Conservation (phyloP, 1,284 basidiomycete species). For the Vanrija humicola region DNA sequence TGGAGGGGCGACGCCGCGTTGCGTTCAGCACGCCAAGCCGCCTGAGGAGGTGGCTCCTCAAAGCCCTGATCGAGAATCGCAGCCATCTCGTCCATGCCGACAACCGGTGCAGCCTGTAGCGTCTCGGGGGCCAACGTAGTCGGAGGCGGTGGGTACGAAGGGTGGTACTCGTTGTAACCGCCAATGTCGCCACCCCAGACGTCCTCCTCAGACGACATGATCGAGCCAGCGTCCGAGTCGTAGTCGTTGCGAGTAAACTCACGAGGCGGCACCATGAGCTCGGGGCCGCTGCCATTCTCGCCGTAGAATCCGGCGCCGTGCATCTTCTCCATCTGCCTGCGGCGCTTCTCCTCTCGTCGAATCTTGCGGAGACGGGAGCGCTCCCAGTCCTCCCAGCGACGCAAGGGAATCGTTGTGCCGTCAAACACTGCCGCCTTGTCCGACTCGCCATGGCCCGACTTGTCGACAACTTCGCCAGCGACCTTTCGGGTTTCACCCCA, state of each 20-base stretch:
- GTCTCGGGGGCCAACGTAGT: conserved; percentile 59
- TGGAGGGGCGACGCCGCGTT: conserved; percentile 29
- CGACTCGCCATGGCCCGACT: conserved; percentile 56
- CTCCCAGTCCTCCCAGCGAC: conserved; percentile 99
- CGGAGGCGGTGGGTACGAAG: conserved; percentile 75
- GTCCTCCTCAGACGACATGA: conserved; percentile 85
- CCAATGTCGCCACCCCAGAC: conserved; percentile 68
- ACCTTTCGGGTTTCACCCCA: conserved; percentile 99
- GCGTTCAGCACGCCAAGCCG: conserved; percentile 19
- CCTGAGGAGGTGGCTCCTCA: conserved; percentile 57
- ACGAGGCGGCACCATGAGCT: conserved; percentile 52
- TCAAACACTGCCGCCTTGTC: conserved; percentile 58
- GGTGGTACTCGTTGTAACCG: conserved; percentile 76
- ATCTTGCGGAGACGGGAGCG: conserved; percentile 89
- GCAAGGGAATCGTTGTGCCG: conserved; percentile 70
- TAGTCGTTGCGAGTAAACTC: conserved; percentile 42
- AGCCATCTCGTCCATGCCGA: conserved; percentile 68
- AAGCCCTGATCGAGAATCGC: conserved; percentile 85
- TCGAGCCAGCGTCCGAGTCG: conserved; percentile 59
- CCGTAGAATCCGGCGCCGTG: conserved; percentile 51
- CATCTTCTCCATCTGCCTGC: conserved; percentile 70
- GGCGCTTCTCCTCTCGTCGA: conserved; percentile 79
- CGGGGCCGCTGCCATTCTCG: conserved; percentile 32
- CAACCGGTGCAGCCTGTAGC: conserved; percentile 53
- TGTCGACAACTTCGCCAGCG: conserved; percentile 72